Base-by-base conservation (phyloP, 306 rosid species). In the Inga leiocalycina region DNA sequence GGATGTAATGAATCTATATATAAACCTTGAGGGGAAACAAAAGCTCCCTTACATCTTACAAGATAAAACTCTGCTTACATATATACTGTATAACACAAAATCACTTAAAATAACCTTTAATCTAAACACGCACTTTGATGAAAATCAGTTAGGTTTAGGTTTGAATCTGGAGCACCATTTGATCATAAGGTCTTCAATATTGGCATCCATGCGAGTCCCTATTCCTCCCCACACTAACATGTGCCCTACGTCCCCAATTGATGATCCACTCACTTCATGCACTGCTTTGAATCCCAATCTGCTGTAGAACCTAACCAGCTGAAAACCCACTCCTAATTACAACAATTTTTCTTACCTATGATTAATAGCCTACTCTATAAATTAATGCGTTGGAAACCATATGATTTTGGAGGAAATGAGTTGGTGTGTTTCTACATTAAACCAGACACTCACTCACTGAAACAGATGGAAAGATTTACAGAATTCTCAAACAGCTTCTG, bases 161-260 rank as follows among this genome's bases (percentile, higher is more conserved):
- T 57, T 87, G 86, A 95, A 95, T 82, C 97, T 86, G 57, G 91
- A 74, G 80, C 95, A 91, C 98, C 98, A 95, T 90, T 92, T 95
- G 12, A 87, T 35, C 49, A 95, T 87, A 17, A 93, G 96, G 11
- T 76, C 72, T 78, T 93, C 89, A 82, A 95, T 86, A 80, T 46
- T 74, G 14, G 98, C 97, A 85, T 92, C 92, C 98, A 95, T 93
- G 78, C 92, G 85, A 1, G 98, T 95, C 65, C 98, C 97, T 22
- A 89, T 80, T 45, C 98, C 98, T 85, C 98, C 98, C 98, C 97
- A 95, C 15, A 91, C 88, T 86, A 95, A 79, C 98, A 89, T 89
- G 81, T 95, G 95, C 0, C 83, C 82, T 49, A 86, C 3, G 84
- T 95, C 98, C 37, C 90, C 88, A n/a, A 93, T 0, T 8, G 88